These are phyloP conservation scores for Colletotrichum truncatum DNA, from an alignment of 2,329 filamentous ascomycete genomes.

Conservation along the genomic window DNA sequence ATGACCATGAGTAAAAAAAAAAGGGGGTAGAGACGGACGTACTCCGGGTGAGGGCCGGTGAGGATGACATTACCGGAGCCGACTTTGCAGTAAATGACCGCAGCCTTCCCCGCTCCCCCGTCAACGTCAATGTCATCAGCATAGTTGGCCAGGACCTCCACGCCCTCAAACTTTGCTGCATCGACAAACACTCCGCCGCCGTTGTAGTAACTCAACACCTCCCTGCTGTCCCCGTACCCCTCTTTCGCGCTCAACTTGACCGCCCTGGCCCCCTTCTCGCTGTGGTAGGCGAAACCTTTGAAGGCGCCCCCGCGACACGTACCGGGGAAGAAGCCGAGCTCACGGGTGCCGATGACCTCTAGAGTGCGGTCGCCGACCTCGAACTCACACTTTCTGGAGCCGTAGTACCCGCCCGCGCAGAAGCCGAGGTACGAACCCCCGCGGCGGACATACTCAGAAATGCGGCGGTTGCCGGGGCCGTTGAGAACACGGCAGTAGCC, in stretches of 20 bases:
- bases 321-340: constrained; percentile 89
- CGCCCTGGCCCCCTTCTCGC: constrained; percentile 83
- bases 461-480: constrained; percentile 85
- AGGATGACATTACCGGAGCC: constrained; percentile 83
- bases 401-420: constrained; percentile 96
- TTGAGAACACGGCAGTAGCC: constrained; percentile 91
- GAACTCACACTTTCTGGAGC: constrained; percentile 83
- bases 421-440: constrained; percentile 91
- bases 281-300: constrained; percentile 88
- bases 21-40: constrained; percentile 33
- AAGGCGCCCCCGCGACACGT: constrained; percentile 88
- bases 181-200: constrained; percentile 94
- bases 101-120: constrained; percentile 76
- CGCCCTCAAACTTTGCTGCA: constrained; percentile 70
- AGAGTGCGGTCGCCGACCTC: constrained; percentile 79
- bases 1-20: neutral
- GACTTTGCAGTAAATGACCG: constrained; percentile 84
- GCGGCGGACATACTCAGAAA: constrained; percentile 83
- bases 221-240: constrained; percentile 62
- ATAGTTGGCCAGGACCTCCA: constrained; percentile 87
- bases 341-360: constrained; percentile 86
- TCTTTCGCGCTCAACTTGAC: constrained; percentile 70
- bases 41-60: constrained; percentile 94
- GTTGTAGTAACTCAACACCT: constrained; percentile 87
- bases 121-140: constrained; percentile 79